Evolutionary conservation across 179 eudicot species (phyloP).

Genomic region (Nepenthes alata): DNA sequence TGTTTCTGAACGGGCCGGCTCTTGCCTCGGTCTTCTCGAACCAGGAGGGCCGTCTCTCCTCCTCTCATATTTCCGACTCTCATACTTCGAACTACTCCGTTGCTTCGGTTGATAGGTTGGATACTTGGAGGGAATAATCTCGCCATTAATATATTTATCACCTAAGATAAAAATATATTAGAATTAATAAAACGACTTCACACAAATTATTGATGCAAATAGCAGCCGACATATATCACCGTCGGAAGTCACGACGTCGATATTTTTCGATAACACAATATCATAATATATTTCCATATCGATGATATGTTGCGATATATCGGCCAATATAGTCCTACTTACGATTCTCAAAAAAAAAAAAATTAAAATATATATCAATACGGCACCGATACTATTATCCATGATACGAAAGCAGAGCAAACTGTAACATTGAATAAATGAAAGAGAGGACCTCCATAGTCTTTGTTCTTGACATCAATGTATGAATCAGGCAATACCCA

Average conservation of each 20-base stretch:
- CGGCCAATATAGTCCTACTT: neutral
- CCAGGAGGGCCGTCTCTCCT: slow-evolving; percentile 67
- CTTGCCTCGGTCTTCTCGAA: slow-evolving; percentile 44
- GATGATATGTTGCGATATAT: neutral
- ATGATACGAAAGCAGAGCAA: neutral
- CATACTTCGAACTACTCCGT: slow-evolving; percentile 31
- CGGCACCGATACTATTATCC: too few species aligned
- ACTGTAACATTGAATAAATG: neutral
- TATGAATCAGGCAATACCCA: slow-evolving; percentile 96
- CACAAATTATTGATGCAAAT: too few species aligned
- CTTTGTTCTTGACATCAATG: slow-evolving; percentile 89
- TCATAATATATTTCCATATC: too few species aligned
- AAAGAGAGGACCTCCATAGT: slow-evolving; percentile 63
- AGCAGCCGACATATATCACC: too few species aligned
- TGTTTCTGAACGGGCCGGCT: slow-evolving; percentile 25
- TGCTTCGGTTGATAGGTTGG: slow-evolving; percentile 88
- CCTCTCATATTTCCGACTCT: slow-evolving; percentile 48
- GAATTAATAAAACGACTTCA: neutral
- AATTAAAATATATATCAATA: too few species aligned
- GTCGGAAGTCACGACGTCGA: too few species aligned
- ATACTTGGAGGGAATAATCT: slow-evolving; percentile 85
- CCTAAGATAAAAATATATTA: slow-evolving; percentile 21
- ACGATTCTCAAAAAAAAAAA: too few species aligned
- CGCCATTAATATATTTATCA: slow-evolving; percentile 77
- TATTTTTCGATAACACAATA: too few species aligned